phyloP scores from a whole-genome alignment of 2,329 filamentous ascomycete genomes.

The Thielaviopsis ethacetica region DNA sequence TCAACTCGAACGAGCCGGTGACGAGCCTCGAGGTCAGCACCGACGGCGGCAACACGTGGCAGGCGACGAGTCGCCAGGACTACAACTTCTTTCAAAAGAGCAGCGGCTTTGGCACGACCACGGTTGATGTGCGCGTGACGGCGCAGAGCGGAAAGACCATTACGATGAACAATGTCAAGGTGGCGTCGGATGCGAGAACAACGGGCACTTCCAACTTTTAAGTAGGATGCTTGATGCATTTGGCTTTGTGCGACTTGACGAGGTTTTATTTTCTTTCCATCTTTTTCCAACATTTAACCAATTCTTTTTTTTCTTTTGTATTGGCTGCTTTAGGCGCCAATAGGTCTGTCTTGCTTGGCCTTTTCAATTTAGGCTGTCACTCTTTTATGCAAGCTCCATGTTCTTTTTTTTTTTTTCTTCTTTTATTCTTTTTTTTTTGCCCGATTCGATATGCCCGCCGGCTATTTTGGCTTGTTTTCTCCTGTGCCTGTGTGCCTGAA shows the following conservation, averaged over 20 bases:
- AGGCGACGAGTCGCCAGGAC: conserved; percentile 32
- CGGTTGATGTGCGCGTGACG: conserved; percentile 39
- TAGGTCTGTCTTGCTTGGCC: background rate
- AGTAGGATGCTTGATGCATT: background rate
- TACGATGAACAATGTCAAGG: conserved; percentile 32
- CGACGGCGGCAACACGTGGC: conserved; percentile 42
- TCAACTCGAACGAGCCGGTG: conserved; percentile 43
- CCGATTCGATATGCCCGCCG: background rate
- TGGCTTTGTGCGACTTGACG: background rate
- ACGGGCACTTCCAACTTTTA: conserved; percentile 21
- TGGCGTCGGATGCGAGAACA: conserved; percentile 20
- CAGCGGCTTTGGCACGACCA: conserved; percentile 36
- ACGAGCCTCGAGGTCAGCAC: conserved; percentile 42
- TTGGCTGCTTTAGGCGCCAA: background rate
- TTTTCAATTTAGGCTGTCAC: background rate
- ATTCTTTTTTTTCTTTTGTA: background rate
- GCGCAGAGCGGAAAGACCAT: conserved; percentile 33
- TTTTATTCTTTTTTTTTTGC: background rate
- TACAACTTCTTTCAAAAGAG: conserved; percentile 49
- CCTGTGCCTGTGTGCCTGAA: too few relatives aligned
- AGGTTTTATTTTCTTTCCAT: background rate
- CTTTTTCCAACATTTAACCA: background rate
- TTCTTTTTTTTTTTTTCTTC: background rate
- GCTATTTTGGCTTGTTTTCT: too few relatives aligned
- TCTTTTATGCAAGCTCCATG: background rate